These are phyloP conservation scores for Symbiodinium pilosum DNA, from an alignment of 73 alveolate genomes.

Conservation along the genomic window DNA sequence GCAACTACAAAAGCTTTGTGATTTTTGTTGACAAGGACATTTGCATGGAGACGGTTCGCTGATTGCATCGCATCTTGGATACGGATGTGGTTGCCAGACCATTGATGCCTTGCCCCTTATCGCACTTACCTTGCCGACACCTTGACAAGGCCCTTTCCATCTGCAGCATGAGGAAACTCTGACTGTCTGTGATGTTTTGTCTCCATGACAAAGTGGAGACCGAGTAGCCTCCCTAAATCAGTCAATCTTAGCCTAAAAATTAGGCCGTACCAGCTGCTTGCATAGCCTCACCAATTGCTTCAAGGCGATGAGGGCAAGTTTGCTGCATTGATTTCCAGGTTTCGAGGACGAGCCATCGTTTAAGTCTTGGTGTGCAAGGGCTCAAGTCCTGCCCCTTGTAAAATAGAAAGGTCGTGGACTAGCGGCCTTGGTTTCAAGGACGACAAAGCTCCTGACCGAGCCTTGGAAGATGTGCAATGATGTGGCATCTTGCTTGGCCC, in stretches of 20 bases:
- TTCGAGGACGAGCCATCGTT: background rate
- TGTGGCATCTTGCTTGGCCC: background rate
- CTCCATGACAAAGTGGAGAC: slow-evolving; percentile 1
- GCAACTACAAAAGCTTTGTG: too few relatives aligned
- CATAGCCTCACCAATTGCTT: too few relatives aligned
- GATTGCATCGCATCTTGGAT: background rate
- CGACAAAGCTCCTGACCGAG: too few relatives aligned
- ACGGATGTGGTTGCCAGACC: too few relatives aligned
- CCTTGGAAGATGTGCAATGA: too few relatives aligned
- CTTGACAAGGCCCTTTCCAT: too few relatives aligned
- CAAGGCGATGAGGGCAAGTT: background rate
- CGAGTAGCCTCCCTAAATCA: background rate
- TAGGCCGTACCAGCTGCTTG: background rate
- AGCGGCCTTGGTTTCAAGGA: too few relatives aligned
- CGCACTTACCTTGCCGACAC: too few relatives aligned
- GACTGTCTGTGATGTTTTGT: background rate
- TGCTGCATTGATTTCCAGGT: background rate
- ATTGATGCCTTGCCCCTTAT: too few relatives aligned
- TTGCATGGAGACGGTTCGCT: slow-evolving; percentile 84
- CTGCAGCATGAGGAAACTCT: too few relatives aligned
- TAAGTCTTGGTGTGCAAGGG: background rate
- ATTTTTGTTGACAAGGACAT: slow-evolving; percentile 36
- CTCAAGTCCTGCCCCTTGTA: background rate
- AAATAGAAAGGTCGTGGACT: background rate
- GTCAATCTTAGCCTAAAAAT: too few relatives aligned